These are phyloP conservation scores for Hypoxylon sp. DNA, from an alignment of 2,329 filamentous ascomycete species.

Conservation along the genomic window DNA sequence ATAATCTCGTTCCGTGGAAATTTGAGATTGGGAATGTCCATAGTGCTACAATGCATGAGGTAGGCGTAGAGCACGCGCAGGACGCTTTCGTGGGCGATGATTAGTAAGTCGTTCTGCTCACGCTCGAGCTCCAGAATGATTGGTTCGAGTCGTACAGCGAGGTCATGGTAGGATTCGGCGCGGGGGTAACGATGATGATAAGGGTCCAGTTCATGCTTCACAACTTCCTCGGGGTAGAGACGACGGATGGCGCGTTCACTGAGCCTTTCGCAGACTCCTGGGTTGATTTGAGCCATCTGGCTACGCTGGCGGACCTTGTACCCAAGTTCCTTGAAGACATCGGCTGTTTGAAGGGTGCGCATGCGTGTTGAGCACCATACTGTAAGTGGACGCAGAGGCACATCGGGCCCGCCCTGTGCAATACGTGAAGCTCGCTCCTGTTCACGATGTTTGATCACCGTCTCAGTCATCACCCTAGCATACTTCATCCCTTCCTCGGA, in stretches of 20 bases:
- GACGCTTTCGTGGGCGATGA: constrained; percentile 98
- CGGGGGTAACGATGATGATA: constrained; percentile 97
- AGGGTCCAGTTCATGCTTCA: constrained; percentile 92
- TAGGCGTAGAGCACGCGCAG: constrained; percentile 96
- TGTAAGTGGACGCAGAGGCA: constrained; percentile 82
- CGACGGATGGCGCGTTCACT: constrained; percentile 84
- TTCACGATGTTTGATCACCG: constrained; percentile 85
- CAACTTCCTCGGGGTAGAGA: constrained; percentile 90
- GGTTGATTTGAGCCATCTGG: constrained; percentile 97
- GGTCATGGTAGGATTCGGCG: constrained; percentile 98
- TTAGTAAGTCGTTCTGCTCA: constrained; percentile 96
- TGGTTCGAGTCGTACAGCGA: constrained; percentile 96
- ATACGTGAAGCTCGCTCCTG: constrained; percentile 80
- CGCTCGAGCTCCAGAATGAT: constrained; percentile 98
- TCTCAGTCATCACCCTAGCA: constrained; percentile 87
- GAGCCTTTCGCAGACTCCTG: constrained; percentile 95
- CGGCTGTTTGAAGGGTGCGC: constrained; percentile 90
- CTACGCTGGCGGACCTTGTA: constrained; percentile 92
- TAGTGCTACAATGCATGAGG: constrained; percentile 97
- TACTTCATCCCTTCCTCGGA: constrained; percentile 86
- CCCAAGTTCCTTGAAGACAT: constrained; percentile 82
- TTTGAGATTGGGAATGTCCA: constrained; percentile 91
- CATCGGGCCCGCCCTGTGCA: constrained; percentile 75
- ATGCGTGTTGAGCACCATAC: constrained; percentile 96
- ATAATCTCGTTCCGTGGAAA: constrained; percentile 98